Evolutionary conservation across 768 basidiomycete species (phyloP).

Genomic region (Termitomyces sp.): DNA sequence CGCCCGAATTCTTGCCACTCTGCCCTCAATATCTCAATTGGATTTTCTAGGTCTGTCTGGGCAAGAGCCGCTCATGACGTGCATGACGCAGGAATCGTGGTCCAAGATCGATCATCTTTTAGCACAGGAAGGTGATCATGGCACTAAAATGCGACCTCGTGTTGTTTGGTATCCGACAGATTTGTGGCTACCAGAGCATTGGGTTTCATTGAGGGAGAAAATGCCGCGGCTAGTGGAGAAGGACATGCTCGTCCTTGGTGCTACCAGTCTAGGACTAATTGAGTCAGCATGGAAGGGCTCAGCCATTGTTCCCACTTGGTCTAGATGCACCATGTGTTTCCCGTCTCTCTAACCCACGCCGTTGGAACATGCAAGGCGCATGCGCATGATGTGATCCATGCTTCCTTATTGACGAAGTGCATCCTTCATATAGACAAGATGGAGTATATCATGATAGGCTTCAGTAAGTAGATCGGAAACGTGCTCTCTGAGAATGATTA

Average conservation of each 20-base stretch:
- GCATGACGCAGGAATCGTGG: neutral
- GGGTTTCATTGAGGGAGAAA: neutral
- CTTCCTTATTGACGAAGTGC: neutral
- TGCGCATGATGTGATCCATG: neutral
- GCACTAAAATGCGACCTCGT: neutral
- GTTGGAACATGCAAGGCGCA: neutral
- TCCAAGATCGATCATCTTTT: neutral
- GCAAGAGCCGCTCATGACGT: neutral
- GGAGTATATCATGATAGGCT: neutral
- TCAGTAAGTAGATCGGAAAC: no score
- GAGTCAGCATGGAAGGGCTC: neutral
- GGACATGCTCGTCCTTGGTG: neutral
- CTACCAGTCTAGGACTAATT: neutral
- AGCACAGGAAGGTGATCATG: neutral
- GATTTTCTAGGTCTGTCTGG: neutral
- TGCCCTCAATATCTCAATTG: neutral
- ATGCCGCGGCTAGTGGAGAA: neutral
- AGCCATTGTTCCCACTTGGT: neutral
- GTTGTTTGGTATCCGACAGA: neutral
- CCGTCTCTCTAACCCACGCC: neutral
- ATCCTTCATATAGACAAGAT: neutral
- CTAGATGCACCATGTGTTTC: neutral
- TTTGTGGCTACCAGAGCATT: neutral
- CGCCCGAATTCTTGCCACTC: neutral
- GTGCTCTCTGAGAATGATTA: no score